Evolutionary conservation across 75 land plant genomes (phyloP).

Genomic region (Selaginella moellendorffii): DNA sequence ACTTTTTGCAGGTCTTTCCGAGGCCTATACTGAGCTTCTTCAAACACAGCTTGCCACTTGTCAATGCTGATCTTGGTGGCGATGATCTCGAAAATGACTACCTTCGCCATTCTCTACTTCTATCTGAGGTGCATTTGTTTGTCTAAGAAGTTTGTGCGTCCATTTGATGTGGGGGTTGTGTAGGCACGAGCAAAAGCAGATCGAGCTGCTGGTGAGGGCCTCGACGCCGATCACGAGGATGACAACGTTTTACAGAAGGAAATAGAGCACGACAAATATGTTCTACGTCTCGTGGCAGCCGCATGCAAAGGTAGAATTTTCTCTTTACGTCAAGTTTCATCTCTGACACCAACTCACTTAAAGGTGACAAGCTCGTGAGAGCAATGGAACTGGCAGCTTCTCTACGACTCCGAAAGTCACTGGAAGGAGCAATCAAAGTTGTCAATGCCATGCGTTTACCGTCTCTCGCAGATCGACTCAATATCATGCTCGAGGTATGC

Average conservation of each 20-base stretch:
- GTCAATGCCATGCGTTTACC: conserved; percentile 77
- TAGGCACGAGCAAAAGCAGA: conserved; percentile 65
- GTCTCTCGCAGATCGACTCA: conserved; percentile 69
- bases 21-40: conserved; percentile 75
- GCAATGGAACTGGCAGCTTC: conserved; percentile 71
- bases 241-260: conserved; percentile 60
- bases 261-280: conserved; percentile 68
- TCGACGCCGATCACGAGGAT: conserved; percentile 42
- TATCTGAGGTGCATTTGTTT: background rate
- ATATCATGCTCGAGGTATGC: conserved; percentile 57
- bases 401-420: conserved; percentile 64
- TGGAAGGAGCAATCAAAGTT: conserved; percentile 84
- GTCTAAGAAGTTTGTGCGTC: too few species aligned
- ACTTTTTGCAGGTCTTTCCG: conserved; percentile 59
- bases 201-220: conserved; percentile 33
- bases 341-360: background rate
- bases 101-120: conserved; percentile 14
- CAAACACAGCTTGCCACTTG: conserved; percentile 53
- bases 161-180: too few species aligned
- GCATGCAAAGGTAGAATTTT: conserved; percentile 66
- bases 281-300: conserved; percentile 67
- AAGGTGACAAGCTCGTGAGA: conserved; percentile 88
- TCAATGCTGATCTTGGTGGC: conserved; percentile 85
- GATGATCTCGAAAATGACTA: conserved; percentile 74
- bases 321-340: background rate